These are phyloP conservation scores for Strigomonas culicis DNA, from an alignment of 208 protist genomes.

Conservation along the genomic window DNA sequence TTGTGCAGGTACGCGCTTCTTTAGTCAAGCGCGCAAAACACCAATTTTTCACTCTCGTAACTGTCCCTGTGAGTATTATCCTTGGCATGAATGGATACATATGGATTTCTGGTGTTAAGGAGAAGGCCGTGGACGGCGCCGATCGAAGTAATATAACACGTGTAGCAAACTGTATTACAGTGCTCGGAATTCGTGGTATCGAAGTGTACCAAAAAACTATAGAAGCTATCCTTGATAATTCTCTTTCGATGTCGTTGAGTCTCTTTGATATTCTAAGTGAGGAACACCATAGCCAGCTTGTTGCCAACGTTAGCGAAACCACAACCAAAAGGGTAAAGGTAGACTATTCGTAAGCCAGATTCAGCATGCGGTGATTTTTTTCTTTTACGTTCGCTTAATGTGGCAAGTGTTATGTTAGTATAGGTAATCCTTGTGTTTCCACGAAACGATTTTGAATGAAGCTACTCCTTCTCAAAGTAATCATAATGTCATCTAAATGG, in stretches of 20 bases:
- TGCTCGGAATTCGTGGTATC: conserved; percentile 33
- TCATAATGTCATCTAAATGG: too few species aligned
- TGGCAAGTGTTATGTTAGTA: too few species aligned
- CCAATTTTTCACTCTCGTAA: conserved; percentile 62
- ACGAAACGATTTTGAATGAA: too few species aligned
- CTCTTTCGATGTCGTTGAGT: conserved; percentile 9
- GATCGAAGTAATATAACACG: conserved; percentile 42
- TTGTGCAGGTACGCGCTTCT: conserved; percentile 63
- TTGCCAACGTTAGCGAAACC: too few species aligned
- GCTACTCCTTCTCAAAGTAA: too few species aligned
- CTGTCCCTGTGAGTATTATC: conserved; percentile 33
- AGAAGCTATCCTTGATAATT: conserved; percentile 41
- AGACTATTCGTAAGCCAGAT: too few species aligned
- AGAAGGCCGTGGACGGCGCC: background rate
- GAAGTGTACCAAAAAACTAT: conserved; percentile 63
- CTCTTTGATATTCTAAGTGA: background rate
- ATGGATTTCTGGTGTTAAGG: conserved; percentile 63
- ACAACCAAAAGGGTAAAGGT: too few species aligned
- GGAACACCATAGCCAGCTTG: too few species aligned
- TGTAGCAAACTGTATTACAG: conserved; percentile 74
- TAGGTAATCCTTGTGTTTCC: too few species aligned
- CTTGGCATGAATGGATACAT: conserved; percentile 89
- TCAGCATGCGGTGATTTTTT: too few species aligned
- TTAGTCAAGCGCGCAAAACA: conserved; percentile 75
- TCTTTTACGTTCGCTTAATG: too few species aligned